Conservation (phyloP, 805 yeast genomes). For the Candida ficus region DNA sequence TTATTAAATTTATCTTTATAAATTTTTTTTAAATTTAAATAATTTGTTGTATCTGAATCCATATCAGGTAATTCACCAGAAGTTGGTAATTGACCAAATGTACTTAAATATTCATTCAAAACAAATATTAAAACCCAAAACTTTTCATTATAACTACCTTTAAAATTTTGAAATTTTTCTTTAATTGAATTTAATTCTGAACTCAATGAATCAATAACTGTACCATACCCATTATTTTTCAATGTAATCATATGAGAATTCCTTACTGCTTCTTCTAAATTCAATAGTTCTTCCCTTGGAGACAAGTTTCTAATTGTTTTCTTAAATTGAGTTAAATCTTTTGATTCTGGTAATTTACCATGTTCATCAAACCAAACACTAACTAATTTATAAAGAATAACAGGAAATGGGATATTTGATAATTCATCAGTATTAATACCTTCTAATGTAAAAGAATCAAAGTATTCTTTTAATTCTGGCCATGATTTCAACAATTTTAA, state of each 20-base stretch:
- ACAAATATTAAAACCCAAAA: slow-evolving; percentile 66
- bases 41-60: slow-evolving; percentile 69
- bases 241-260: slow-evolving; percentile 15
- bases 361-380: slow-evolving; percentile 43
- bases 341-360: slow-evolving; percentile 29
- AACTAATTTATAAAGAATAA: slow-evolving; percentile 30
- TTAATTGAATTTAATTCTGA: slow-evolving; percentile 15
- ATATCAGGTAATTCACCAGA: slow-evolving; percentile 82
- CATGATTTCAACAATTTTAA: slow-evolving; percentile 68
- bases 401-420: slow-evolving; percentile 66
- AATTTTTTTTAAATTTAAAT: slow-evolving; percentile 50
- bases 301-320: slow-evolving; percentile 21
- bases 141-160: slow-evolving; percentile 17
- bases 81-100: slow-evolving; percentile 50
- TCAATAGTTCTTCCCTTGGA: slow-evolving; percentile 15
- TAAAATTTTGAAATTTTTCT: slow-evolving; percentile 8
- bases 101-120: slow-evolving; percentile 43
- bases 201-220: slow-evolving; percentile 20
- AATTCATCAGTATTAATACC: slow-evolving; percentile 34
- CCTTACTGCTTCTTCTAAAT: slow-evolving; percentile 47
- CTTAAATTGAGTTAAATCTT: slow-evolving; percentile 38
- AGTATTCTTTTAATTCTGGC: slow-evolving; percentile 52
- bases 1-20: slow-evolving; percentile 49
- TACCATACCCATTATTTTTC: not conserved
- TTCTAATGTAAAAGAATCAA: slow-evolving; percentile 46